Percentiles rank a stretch among this genome's conserved stretches.
These are phyloP conservation scores for Lanmaoa rubissima DNA, from an alignment of 768 basidiomycete genomes.

Conservation along the genomic window DNA sequence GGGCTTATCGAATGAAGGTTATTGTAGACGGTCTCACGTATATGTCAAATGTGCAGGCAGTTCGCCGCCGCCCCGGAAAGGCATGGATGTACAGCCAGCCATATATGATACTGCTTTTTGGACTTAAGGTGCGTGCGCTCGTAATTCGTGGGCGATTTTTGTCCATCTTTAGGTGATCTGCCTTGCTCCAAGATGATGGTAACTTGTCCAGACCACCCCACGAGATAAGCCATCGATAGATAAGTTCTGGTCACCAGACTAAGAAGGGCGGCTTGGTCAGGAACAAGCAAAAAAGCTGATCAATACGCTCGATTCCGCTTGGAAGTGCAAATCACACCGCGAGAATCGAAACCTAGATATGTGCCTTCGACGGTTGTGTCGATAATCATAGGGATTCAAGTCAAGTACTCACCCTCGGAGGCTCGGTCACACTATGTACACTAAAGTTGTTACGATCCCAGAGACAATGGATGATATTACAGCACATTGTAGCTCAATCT, in stretches of 20 bases:
- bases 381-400: background rate
- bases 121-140: conserved; percentile 4
- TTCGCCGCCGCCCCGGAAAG: background rate
- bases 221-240: no score
- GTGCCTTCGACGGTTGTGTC: no score
- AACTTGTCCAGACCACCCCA: background rate
- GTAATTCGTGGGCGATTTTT: background rate
- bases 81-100: background rate
- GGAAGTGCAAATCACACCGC: no score
- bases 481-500: background rate
- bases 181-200: background rate
- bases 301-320: no score
- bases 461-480: background rate
- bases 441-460: background rate
- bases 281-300: no score
- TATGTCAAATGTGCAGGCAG: conserved; percentile 15
- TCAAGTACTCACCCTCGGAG: background rate
- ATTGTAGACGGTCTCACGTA: conserved; percentile 1
- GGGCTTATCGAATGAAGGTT: no score
- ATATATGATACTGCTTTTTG: conserved; percentile 1
- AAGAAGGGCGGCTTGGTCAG: no score
- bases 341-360: no score
- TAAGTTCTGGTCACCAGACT: no score
- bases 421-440: background rate
- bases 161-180: conserved; percentile 7